phyloP scores from a whole-genome alignment of 192 early-diverging fungal species.

The Coemansia sp. region DNA sequence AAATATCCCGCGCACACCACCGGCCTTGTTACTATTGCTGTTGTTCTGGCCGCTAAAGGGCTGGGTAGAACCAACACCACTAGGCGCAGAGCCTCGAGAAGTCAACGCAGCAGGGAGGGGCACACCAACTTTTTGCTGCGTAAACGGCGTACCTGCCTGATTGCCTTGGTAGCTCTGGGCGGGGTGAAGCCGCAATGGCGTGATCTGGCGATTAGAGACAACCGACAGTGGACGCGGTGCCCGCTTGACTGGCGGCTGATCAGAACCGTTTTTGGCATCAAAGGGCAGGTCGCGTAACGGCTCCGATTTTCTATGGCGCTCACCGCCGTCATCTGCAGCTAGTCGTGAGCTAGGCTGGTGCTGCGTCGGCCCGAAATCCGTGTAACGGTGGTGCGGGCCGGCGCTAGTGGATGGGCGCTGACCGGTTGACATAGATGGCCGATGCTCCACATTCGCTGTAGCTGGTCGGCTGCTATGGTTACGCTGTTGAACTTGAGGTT shows the following conservation, averaged over 20 bases:
- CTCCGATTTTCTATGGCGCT: conserved; percentile 46
- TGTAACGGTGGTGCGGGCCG: conserved; percentile 43
- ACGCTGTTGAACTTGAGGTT: conserved; percentile 9
- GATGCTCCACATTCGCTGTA: conserved; percentile 28
- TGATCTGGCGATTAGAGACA: conserved; percentile 38
- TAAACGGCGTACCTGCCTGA: neutral
- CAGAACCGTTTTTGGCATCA: conserved; percentile 10
- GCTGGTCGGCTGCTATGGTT: conserved; percentile 25
- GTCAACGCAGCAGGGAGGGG: conserved; percentile 46
- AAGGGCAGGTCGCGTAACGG: conserved; percentile 36
- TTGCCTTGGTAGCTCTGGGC: conserved; percentile 40
- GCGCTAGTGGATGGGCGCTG: conserved; percentile 50
- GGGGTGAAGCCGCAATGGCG: conserved; percentile 48
- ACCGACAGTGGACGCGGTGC: conserved; percentile 43
- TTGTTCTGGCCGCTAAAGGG: conserved; percentile 7
- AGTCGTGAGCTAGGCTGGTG: conserved; percentile 15
- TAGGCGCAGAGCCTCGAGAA: conserved; percentile 38
- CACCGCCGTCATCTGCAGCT: conserved; percentile 15
- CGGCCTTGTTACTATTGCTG: conserved; percentile 15
- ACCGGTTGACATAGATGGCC: conserved; percentile 15
- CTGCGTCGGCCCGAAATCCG: conserved; percentile 42
- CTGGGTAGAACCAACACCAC: conserved; percentile 11
- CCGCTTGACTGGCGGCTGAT: conserved; percentile 13
- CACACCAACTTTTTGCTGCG: conserved; percentile 25
- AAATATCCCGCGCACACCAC: conserved; percentile 33